Percentiles rank a stretch among this genome's conserved stretches.
phyloP scores from a whole-genome alignment of 257 asterid genomes.

The Echium plantagineum region DNA sequence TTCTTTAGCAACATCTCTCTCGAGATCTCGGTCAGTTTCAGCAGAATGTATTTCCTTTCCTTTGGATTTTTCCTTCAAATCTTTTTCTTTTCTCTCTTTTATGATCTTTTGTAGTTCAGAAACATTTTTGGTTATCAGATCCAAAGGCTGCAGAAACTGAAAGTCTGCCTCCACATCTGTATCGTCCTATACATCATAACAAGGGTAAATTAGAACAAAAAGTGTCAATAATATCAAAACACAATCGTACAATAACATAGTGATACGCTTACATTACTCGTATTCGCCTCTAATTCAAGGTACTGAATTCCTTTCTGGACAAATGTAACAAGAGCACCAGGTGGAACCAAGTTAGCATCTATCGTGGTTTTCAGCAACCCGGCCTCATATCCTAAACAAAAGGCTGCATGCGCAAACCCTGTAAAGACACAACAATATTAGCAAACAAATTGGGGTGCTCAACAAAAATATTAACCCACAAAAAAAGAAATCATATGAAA shows the following conservation, averaged over 20 bases:
- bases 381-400: conserved; percentile 86
- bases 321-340: conserved; percentile 80
- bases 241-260: conserved; percentile 5
- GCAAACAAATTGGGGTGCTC: background rate
- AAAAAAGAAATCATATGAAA: background rate
- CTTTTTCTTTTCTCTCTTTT: conserved; percentile 64
- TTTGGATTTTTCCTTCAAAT: conserved; percentile 41
- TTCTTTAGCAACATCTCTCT: conserved; percentile 31
- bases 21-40: conserved; percentile 52
- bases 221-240: conserved; percentile 14
- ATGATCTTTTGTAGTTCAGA: conserved; percentile 64
- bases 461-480: background rate
- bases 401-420: conserved; percentile 89
- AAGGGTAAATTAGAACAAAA: conserved; percentile 16
- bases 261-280: conserved; percentile 42
- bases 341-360: conserved; percentile 87
- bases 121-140: conserved; percentile 80
- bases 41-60: conserved; percentile 56
- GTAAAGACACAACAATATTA: conserved; percentile 19
- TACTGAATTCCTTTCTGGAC: conserved; percentile 90
- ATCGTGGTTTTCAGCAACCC: conserved; percentile 63
- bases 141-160: conserved; percentile 76
- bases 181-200: conserved; percentile 57
- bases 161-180: conserved; percentile 71
- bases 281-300: conserved; percentile 87